These are phyloP conservation scores for Blastobotrys terrestris DNA, from an alignment of 805 yeast species.

Conservation along the genomic window DNA sequence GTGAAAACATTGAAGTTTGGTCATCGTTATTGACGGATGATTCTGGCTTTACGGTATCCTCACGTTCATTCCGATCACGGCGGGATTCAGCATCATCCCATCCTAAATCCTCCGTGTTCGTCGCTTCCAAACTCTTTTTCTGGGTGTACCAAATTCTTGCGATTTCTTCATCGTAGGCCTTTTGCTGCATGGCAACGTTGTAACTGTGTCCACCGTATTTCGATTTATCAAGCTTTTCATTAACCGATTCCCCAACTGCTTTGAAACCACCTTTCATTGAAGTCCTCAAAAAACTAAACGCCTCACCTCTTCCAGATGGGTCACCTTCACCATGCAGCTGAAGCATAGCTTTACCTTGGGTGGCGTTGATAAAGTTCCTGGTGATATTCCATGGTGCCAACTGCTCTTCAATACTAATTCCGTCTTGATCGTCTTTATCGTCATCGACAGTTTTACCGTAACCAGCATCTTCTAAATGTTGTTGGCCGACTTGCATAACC, in stretches of 20 bases:
- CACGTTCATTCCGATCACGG: constrained; percentile 14
- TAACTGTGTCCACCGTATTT: constrained; percentile 61
- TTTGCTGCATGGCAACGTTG: constrained; percentile 80
- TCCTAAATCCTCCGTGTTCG: constrained; percentile 33
- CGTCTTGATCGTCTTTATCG: constrained; percentile 38
- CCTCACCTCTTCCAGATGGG: constrained; percentile 86
- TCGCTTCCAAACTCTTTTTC: constrained; percentile 48
- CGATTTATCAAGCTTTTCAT: constrained; percentile 36
- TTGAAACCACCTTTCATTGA: constrained; percentile 93
- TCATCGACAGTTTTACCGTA: constrained; percentile 40
- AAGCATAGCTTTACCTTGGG: constrained; percentile 95
- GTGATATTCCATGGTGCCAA: constrained; percentile 93
- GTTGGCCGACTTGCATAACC: constrained; percentile 92
- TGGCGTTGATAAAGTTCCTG: constrained; percentile 83
- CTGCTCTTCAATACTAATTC: constrained; percentile 66
- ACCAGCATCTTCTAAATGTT: constrained; percentile 73
- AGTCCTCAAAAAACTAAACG: constrained; percentile 79
- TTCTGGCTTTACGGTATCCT: constrained; percentile 3
- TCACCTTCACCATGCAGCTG: constrained; percentile 94
- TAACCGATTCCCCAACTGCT: constrained; percentile 35
- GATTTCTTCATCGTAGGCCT: constrained; percentile 86
- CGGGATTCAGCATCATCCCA: constrained; percentile 30
- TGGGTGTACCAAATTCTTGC: constrained; percentile 86
- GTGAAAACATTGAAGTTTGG: constrained; percentile 28
- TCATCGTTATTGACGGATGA: constrained; percentile 33